A percentile compares a stretch with the other conserved stretches of the same genome.
phyloP scores from a whole-genome alignment of 176 grass and related monocot genomes.

The Metroxylon sagu region DNA sequence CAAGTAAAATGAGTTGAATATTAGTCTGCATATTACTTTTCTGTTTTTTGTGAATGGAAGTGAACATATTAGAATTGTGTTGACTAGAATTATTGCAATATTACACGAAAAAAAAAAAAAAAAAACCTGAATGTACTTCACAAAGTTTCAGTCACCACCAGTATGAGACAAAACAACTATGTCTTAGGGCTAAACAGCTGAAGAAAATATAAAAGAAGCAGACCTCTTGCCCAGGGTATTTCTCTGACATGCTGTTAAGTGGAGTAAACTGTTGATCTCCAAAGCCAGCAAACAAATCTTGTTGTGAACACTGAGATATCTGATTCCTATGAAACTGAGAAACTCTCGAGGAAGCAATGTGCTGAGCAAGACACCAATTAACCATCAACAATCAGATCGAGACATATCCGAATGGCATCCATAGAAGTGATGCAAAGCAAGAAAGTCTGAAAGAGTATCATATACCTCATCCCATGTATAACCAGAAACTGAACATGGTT shows the following conservation, averaged over 20 bases:
- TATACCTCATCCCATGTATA: conserved; percentile 83
- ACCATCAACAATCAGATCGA: conserved; percentile 4
- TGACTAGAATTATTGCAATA: conserved; percentile 6
- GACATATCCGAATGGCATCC: background rate
- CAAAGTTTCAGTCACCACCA: background rate
- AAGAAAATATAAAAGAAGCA: conserved; percentile 22
- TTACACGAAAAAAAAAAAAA: conserved; percentile 17
- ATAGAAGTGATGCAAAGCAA: background rate
- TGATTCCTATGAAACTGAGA: conserved; percentile 58
- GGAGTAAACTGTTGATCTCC: conserved; percentile 35
- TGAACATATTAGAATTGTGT: background rate
- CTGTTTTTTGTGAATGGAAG: background rate
- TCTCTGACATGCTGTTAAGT: conserved; percentile 42
- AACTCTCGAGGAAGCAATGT: conserved; percentile 80
- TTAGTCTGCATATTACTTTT: too few relatives aligned
- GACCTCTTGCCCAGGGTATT: conserved; percentile 56
- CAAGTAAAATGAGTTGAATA: conserved; percentile 1
- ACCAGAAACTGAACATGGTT: conserved; percentile 43
- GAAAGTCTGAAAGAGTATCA: background rate
- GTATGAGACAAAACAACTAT: background rate
- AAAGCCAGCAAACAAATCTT: conserved; percentile 37
- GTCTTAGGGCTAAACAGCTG: conserved; percentile 1
- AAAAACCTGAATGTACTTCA: conserved; percentile 1
- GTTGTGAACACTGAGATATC: conserved; percentile 31
- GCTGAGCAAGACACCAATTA: conserved; percentile 41